Percentiles rank a stretch among this genome's conserved stretches.
These are phyloP conservation scores for Chlorella ohadii DNA, from an alignment of 139 green algal species.

Conservation along the genomic window DNA sequence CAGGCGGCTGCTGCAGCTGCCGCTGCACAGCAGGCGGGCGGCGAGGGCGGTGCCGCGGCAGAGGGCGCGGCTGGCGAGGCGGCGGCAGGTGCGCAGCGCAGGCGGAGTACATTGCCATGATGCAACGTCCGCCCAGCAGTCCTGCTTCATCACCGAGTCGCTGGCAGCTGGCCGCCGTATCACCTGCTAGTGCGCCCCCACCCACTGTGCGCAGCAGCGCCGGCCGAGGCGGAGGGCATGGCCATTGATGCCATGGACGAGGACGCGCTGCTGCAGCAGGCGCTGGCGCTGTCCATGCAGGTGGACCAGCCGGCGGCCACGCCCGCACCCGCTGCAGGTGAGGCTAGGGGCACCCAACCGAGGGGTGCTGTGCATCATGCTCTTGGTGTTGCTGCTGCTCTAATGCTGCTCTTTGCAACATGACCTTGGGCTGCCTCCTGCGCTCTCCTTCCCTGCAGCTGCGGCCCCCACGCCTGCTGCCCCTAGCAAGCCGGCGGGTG, in stretches of 20 bases:
- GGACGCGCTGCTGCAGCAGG: slow-evolving; percentile 84
- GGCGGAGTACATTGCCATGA: too few species aligned
- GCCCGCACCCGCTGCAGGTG: slow-evolving; percentile 7
- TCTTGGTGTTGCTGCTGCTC: too few species aligned
- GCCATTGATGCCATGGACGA: slow-evolving; percentile 79
- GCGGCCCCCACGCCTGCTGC: slow-evolving; percentile 27
- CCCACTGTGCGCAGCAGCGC: not conserved
- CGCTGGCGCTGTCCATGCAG: slow-evolving; percentile 94
- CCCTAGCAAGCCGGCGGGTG: slow-evolving; percentile 10
- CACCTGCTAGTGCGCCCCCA: too few species aligned
- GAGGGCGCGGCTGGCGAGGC: slow-evolving; percentile 5
- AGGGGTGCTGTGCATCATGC: not conserved
- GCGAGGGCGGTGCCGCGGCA: slow-evolving; percentile 29
- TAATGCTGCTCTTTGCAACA: too few species aligned
- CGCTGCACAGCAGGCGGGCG: slow-evolving; percentile 40
- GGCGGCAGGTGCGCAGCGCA: not conserved
- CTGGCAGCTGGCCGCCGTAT: too few species aligned
- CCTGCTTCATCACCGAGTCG: too few species aligned
- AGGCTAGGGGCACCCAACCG: not conserved
- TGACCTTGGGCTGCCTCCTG: too few species aligned
- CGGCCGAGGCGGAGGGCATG: slow-evolving; percentile 22
- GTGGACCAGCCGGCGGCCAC: slow-evolving; percentile 27
- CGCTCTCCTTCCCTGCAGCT: not conserved
- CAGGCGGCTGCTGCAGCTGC: slow-evolving; percentile 72
- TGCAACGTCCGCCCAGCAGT: too few species aligned